These are phyloP conservation scores for Blastocystis sp. DNA, from an alignment of 352 stramenopile species.

Conservation along the genomic window DNA sequence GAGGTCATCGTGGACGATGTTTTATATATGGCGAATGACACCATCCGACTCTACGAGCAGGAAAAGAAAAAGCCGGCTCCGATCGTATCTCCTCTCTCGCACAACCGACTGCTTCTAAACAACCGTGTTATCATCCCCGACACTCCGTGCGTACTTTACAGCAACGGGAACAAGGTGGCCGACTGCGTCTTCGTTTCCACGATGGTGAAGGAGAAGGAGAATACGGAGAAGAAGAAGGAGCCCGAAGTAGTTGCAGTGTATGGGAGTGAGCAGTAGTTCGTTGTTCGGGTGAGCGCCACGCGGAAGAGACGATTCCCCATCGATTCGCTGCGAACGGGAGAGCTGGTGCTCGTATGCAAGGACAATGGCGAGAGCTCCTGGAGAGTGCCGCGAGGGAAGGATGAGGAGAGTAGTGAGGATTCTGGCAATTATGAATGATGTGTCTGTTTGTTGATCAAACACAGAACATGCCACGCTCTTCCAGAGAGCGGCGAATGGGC, in stretches of 20 bases:
- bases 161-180: not conserved
- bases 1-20: constrained; percentile 52
- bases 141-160: constrained; percentile 29
- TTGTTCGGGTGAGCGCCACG: constrained; percentile 49
- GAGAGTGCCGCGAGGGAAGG: not conserved
- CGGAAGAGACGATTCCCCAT: constrained; percentile 51
- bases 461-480: not conserved
- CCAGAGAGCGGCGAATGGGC: constrained; percentile 2
- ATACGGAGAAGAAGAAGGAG: constrained; percentile 44
- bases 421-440: constrained; percentile 5
- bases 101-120: constrained; percentile 51
- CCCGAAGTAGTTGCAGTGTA: not conserved
- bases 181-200: constrained; percentile 53
- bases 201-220: constrained; percentile 50
- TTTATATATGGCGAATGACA: constrained; percentile 36
- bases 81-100: constrained; percentile 20
- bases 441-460: constrained; percentile 15
- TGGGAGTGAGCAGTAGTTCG: constrained; percentile 14
- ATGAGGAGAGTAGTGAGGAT: not conserved
- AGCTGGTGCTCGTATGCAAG: constrained; percentile 22
- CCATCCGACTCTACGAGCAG: not conserved
- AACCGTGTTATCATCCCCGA: constrained; percentile 59
- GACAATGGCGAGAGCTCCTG: not conserved
- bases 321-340: constrained; percentile 19
- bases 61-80: not conserved